These are phyloP conservation scores for Gracilaria vermiculophylla DNA, from an alignment of 23 red algal species.

Conservation along the genomic window DNA sequence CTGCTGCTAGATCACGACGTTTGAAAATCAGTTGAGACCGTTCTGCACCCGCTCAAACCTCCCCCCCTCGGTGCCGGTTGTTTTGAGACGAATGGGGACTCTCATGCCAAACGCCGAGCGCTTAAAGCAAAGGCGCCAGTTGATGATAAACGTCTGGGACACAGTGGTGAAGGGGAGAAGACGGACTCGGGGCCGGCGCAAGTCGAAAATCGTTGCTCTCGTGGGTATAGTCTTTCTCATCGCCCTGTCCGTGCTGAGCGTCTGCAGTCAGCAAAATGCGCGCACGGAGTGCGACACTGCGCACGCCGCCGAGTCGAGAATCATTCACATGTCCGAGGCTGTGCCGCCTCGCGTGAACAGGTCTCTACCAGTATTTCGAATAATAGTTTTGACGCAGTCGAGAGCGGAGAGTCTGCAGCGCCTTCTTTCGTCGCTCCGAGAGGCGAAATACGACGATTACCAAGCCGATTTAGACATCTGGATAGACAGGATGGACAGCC, in stretches of 20 bases:
- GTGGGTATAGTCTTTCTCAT: not conserved
- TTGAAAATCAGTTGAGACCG: too few species aligned
- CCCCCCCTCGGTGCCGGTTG: too few species aligned
- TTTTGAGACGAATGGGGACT: not conserved
- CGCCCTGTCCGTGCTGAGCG: not conserved
- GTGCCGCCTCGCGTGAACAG: not conserved
- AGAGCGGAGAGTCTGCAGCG: constrained; percentile 45
- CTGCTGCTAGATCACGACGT: too few species aligned
- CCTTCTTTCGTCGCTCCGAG: constrained; percentile 32
- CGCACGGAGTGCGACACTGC: not conserved
- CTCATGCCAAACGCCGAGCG: not conserved
- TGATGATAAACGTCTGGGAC: not conserved
- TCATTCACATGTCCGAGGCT: not conserved
- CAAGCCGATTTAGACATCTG: constrained; percentile 63
- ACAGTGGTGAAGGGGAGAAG: not conserved
- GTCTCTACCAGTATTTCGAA: constrained; percentile 7
- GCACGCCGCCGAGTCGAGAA: not conserved
- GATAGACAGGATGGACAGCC: constrained; percentile 31
- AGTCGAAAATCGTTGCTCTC: not conserved
- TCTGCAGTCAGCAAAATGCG: not conserved
- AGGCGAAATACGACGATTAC: constrained; percentile 35
- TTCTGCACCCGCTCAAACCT: too few species aligned
- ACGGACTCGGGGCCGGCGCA: not conserved
- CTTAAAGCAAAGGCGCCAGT: not conserved
- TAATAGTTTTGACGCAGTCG: constrained; percentile 56